A percentile compares a stretch with the other conserved stretches of the same genome.
Evolutionary conservation across 495 filamentous ascomycete species (phyloP).

Genomic region (Bacidia rubella): DNA sequence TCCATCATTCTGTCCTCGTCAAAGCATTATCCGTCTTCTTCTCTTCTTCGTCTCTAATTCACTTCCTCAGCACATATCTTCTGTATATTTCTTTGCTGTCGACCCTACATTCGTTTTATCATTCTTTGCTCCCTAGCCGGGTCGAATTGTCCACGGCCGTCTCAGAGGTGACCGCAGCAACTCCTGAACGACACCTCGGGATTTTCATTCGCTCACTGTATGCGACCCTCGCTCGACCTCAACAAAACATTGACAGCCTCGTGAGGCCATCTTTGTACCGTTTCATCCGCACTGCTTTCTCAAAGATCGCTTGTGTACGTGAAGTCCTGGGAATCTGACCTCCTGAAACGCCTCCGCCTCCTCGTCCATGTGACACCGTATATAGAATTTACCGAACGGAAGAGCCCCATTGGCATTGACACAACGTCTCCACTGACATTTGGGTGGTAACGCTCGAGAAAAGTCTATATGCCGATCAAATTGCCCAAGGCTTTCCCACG

Average conservation of each 20-base stretch:
- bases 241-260: background rate
- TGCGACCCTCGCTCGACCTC: background rate
- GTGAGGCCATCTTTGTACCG: background rate
- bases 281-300: background rate
- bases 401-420: too few relatives aligned
- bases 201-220: background rate
- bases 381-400: too few relatives aligned
- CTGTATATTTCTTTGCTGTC: background rate
- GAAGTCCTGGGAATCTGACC: background rate
- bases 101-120: background rate
- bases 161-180: background rate
- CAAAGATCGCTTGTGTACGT: background rate
- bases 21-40: too few relatives aligned
- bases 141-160: background rate
- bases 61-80: background rate
- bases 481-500: slow-evolving; percentile 50
- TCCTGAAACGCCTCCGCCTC: background rate
- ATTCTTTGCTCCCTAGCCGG: background rate
- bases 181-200: background rate
- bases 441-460: background rate
- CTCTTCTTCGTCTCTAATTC: background rate
- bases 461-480: slow-evolving; percentile 51
- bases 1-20: too few relatives aligned
- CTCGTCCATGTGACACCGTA: too few relatives aligned
- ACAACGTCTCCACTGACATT: too few relatives aligned